These are phyloP conservation scores for Pezicula neosporulosa DNA, from an alignment of 2,329 filamentous ascomycete genomes.

Conservation along the genomic window DNA sequence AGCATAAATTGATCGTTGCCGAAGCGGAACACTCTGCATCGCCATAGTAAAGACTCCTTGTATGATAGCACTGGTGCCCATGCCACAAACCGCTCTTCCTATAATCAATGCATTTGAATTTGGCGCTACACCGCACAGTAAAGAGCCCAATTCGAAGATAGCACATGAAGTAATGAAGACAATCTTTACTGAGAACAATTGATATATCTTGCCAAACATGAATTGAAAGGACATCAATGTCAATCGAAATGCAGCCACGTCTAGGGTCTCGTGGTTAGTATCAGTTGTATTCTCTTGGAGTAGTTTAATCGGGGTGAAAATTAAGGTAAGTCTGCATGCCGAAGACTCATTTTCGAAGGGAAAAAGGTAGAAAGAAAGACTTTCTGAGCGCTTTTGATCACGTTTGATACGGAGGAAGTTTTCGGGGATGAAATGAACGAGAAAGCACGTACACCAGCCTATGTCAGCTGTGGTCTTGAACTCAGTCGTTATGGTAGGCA, in stretches of 20 bases:
- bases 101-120: constrained; percentile 21
- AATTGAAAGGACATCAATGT: constrained; percentile 15
- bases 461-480: constrained; percentile 34
- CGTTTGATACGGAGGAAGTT: too few species aligned
- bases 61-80: constrained; percentile 18
- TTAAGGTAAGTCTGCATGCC: too few species aligned
- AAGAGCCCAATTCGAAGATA: constrained; percentile 24
- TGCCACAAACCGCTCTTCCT: constrained; percentile 21
- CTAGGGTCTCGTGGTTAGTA: too few species aligned
- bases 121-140: constrained; percentile 21
- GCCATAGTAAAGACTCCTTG: constrained; percentile 27
- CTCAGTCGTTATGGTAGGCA: constrained; percentile 27
- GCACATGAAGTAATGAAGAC: constrained; percentile 13
- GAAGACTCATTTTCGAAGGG: too few species aligned
- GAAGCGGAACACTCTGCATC: not conserved
- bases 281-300: too few species aligned
- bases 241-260: constrained; percentile 27
- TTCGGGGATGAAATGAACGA: not conserved
- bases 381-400: too few species aligned
- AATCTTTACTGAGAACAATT: constrained; percentile 16
- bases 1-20: constrained; percentile 1
- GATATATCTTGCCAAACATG: constrained; percentile 16
- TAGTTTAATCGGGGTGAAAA: too few species aligned
- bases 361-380: too few species aligned
- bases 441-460: constrained; percentile 32